Evolutionary conservation across 257 asterid genomes (phyloP).

Genomic region (Solanum chiquidenum): DNA sequence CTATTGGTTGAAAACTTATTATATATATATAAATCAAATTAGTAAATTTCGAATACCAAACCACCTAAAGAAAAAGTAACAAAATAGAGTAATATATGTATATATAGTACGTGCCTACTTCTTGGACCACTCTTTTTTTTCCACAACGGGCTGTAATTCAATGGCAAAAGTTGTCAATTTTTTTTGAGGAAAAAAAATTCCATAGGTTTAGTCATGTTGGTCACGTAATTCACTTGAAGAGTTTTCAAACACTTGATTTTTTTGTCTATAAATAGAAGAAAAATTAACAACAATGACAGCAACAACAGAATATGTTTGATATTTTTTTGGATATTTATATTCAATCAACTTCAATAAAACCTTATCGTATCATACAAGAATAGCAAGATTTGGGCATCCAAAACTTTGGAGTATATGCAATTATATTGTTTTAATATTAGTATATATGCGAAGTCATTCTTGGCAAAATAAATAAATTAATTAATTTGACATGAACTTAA

Average conservation of each 20-base stretch:
- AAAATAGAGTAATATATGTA: background rate
- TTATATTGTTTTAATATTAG: background rate
- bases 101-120: background rate
- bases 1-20: background rate
- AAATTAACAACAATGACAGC: background rate
- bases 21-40: no score
- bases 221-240: background rate
- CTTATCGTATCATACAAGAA: background rate
- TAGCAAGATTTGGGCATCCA: background rate
- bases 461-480: background rate
- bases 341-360: background rate
- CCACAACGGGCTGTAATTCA: background rate
- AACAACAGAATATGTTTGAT: background rate
- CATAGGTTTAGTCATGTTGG: background rate
- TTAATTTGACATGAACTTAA: background rate
- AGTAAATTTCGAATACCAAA: background rate
- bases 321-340: background rate
- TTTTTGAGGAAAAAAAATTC: background rate
- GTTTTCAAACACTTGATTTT: background rate
- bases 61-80: background rate
- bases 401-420: background rate
- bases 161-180: background rate
- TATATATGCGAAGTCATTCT: background rate
- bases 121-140: background rate
- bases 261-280: background rate